These are phyloP conservation scores for Pseudoscleropodium purum DNA, from an alignment of 225 moss, liverwort and hornwort species.

Conservation along the genomic window DNA sequence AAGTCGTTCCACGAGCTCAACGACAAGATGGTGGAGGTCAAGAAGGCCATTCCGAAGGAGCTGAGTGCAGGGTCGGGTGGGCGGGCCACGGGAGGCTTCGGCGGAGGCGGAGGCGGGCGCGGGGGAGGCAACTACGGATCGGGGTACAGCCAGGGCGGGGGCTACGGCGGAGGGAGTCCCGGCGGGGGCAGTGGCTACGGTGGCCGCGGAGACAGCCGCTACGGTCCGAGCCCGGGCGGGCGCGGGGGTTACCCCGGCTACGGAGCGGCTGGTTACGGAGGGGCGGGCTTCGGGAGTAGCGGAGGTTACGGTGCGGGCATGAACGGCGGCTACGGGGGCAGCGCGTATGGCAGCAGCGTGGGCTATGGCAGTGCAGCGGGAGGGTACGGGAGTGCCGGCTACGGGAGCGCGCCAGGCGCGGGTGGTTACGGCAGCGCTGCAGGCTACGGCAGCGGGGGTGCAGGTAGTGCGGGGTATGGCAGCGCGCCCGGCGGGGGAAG, in stretches of 20 bases:
- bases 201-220: conserved; percentile 77
- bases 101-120: conserved; percentile 44
- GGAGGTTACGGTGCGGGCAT: conserved; percentile 77
- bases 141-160: conserved; percentile 67
- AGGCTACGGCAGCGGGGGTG: conserved; percentile 73
- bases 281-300: conserved; percentile 76
- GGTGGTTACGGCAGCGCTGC: conserved; percentile 66
- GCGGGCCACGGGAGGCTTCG: conserved; percentile 39
- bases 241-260: conserved; percentile 76
- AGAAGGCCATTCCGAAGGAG: conserved; percentile 69
- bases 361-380: conserved; percentile 78
- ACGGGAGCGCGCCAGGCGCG: conserved; percentile 62
- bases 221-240: conserved; percentile 55
- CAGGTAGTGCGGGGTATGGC: conserved; percentile 60
- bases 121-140: conserved; percentile 63
- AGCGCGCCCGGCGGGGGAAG: conserved; percentile 62
- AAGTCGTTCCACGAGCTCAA: conserved; percentile 82
- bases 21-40: conserved; percentile 84
- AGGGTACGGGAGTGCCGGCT: conserved; percentile 71
- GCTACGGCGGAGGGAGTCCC: conserved; percentile 66
- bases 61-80: conserved; percentile 42
- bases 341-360: conserved; percentile 67
- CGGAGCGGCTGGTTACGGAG: conserved; percentile 1
- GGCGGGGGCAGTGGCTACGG: conserved; percentile 85
- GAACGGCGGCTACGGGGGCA: conserved; percentile 89